Evolutionary conservation across 2,329 filamentous ascomycete genomes (phyloP).

Genomic region (Aspergillus brasiliensis): DNA sequence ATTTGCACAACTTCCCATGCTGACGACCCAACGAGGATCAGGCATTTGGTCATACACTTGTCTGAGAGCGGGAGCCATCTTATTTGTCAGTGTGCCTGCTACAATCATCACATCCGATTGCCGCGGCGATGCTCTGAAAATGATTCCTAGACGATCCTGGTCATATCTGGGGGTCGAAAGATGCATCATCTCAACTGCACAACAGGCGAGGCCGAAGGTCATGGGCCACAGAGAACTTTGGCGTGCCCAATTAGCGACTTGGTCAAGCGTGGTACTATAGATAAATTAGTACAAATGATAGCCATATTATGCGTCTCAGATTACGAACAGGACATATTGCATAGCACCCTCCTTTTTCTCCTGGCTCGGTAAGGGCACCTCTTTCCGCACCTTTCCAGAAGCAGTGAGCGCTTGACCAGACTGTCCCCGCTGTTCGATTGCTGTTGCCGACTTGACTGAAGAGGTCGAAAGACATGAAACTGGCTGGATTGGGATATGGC

Average conservation of each 20-base stretch:
- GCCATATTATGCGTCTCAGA: background rate
- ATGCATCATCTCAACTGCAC: conserved; percentile 94
- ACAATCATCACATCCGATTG: conserved; percentile 95
- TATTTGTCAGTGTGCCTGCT: conserved; percentile 89
- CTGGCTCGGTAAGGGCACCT: conserved; percentile 53
- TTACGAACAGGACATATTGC: conserved; percentile 53
- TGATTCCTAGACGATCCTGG: conserved; percentile 84
- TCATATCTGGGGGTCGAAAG: conserved; percentile 87
- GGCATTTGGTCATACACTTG: conserved; percentile 97
- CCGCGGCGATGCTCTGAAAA: conserved; percentile 84
- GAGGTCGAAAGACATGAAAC: conserved; percentile 47
- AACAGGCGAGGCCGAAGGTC: conserved; percentile 90
- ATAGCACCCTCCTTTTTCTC: conserved; percentile 54
- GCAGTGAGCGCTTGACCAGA: conserved; percentile 39
- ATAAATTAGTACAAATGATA: background rate
- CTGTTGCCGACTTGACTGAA: conserved; percentile 46
- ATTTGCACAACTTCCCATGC: conserved; percentile 84
- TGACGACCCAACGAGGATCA: conserved; percentile 84
- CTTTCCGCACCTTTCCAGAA: conserved; percentile 48
- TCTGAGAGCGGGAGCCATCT: conserved; percentile 88
- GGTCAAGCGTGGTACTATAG: conserved; percentile 57
- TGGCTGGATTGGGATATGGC: conserved; percentile 37
- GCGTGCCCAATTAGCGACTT: conserved; percentile 83
- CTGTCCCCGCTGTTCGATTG: conserved; percentile 40
- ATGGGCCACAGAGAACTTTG: conserved; percentile 89